These are phyloP conservation scores for Albugo candida DNA, from an alignment of 352 stramenopile genomes.

Conservation along the genomic window DNA sequence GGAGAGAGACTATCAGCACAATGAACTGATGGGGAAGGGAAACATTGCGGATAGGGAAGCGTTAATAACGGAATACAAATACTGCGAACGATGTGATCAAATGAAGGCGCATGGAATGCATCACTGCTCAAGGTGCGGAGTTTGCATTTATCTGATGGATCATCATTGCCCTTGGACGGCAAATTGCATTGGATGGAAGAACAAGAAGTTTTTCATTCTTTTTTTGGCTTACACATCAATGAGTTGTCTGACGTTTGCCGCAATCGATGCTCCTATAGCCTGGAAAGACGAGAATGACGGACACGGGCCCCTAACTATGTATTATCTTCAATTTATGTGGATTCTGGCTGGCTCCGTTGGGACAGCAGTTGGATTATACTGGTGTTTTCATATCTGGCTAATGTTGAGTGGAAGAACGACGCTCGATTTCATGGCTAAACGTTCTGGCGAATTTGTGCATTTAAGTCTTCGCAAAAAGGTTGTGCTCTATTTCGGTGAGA, in stretches of 20 bases:
- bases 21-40: conserved; percentile 4
- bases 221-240: conserved; percentile 58
- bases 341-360: conserved; percentile 30
- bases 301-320: conserved; percentile 1
- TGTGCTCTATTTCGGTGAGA: no score
- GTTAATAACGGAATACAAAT: conserved; percentile 12
- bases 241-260: conserved; percentile 36
- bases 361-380: conserved; percentile 38
- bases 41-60: conserved; percentile 2
- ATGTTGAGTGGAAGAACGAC: conserved; percentile 42
- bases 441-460: conserved; percentile 24
- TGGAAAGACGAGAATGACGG: conserved; percentile 3
- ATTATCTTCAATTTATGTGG: conserved; percentile 24
- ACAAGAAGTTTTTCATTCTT: conserved; percentile 73
- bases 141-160: conserved; percentile 69
- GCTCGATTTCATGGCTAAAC: conserved; percentile 43
- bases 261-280: conserved; percentile 16
- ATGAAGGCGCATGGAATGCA: conserved; percentile 37
- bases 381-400: conserved; percentile 58
- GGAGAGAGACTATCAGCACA: conserved; percentile 3
- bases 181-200: conserved; percentile 71
- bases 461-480: conserved; percentile 5
- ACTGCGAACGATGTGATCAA: conserved; percentile 60
- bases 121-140: conserved; percentile 56
- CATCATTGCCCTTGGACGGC: conserved; percentile 72